Conservation (phyloP, 345 rosid genomes). For the Cardiospermum halicacabum region DNA sequence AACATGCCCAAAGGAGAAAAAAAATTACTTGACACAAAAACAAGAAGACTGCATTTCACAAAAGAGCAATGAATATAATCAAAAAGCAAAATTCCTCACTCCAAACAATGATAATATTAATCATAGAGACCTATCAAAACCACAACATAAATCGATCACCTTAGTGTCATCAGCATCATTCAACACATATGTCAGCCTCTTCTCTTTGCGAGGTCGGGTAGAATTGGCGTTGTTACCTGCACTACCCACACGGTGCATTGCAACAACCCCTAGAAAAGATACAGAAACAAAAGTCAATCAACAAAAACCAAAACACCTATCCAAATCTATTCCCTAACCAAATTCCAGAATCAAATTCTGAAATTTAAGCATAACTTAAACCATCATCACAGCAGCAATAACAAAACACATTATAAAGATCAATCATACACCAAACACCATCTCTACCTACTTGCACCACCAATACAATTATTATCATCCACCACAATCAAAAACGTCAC, state of each 20-base stretch:
- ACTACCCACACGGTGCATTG: conserved; percentile 99
- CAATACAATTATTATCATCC: background rate
- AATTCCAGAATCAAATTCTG: background rate
- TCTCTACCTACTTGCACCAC: background rate
- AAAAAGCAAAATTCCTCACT: background rate
- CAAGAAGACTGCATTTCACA: background rate
- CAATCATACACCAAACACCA: background rate
- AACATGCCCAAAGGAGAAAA: background rate
- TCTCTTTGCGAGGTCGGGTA: conserved; percentile 91
- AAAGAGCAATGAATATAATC: background rate
- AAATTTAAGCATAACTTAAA: background rate
- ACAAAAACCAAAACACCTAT: background rate
- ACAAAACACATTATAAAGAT: background rate
- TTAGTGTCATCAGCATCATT: conserved; percentile 67
- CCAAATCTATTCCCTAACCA: background rate
- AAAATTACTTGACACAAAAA: background rate
- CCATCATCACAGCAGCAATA: background rate
- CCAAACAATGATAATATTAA: background rate
- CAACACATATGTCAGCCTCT: conserved; percentile 86
- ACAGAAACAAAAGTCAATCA: conserved; percentile 6
- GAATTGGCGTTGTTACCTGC: conserved; percentile 84
- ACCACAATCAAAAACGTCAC: background rate
- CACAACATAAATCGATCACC: conserved; percentile 37
- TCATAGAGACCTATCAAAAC: background rate
- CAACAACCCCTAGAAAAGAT: conserved; percentile 34